phyloP scores from a whole-genome alignment of 768 basidiomycete species.

The Hemileccinum rubropunctum region DNA sequence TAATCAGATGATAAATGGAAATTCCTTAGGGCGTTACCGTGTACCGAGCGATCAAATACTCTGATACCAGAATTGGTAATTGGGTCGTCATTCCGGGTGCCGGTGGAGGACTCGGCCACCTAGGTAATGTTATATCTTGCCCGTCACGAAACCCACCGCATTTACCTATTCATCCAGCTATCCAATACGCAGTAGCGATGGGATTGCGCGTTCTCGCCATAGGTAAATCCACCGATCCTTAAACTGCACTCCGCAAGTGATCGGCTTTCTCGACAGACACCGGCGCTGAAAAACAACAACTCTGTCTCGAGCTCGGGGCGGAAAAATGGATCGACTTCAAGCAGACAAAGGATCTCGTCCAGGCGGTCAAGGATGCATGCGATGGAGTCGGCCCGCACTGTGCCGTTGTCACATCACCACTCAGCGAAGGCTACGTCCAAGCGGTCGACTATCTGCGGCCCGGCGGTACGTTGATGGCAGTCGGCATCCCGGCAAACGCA shows the following conservation, averaged over 20 bases:
- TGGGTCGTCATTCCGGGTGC: conserved; percentile 78
- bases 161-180: conserved; percentile 35
- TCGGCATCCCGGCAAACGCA: conserved; percentile 68
- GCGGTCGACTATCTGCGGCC: conserved; percentile 74
- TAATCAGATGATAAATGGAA: neutral
- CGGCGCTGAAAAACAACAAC: conserved; percentile 66
- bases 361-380: conserved; percentile 59
- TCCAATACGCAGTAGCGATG: conserved; percentile 78
- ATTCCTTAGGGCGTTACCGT: conserved; percentile 68
- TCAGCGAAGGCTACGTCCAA: conserved; percentile 41
- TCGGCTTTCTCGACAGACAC: conserved; percentile 46
- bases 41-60: conserved; percentile 81
- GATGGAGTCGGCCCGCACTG: conserved; percentile 74
- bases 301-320: conserved; percentile 62
- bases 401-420: conserved; percentile 59
- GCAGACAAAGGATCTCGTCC: conserved; percentile 60
- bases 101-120: conserved; percentile 80
- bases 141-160: too few species aligned
- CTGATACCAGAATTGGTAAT: conserved; percentile 61
- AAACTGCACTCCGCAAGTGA: neutral
- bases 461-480: conserved; percentile 72
- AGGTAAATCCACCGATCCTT: conserved; percentile 29
- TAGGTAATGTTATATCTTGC: conserved; percentile 43
- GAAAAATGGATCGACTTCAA: conserved; percentile 81
- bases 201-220: conserved; percentile 81